Base-by-base conservation (phyloP, 768 basidiomycete genomes). In the Suillus hirtellus region DNA sequence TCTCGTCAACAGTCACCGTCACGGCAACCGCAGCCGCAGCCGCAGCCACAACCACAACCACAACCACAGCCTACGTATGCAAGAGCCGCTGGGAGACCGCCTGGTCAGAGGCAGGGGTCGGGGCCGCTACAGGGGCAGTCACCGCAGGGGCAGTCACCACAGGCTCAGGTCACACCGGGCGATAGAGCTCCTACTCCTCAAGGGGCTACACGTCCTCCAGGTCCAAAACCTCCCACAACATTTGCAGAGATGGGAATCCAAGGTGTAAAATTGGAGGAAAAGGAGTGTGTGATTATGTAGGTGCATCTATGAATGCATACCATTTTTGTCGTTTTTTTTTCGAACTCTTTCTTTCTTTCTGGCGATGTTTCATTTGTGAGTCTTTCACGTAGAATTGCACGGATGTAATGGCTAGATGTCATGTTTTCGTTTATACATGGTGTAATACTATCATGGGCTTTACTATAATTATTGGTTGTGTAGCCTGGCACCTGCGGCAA, bases 221-320 rank as follows among this genome's bases (percentile, higher is more conserved):
- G 27, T 37, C 50, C 62, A 19, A 77, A 70, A 60, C 82, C 87
- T 1, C 85, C 91, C 1, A 81, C 88, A 70, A 95, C 94, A 50
- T 96, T 97, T 77, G 91, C 89, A 24, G 95, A 96, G 80, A 95
- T 97, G 95, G 95, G 95, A 0, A 89, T 95, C 70, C 84, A 88
- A 38, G 88, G 89, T 14, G 85, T 82, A 34, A 92, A 90, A 70
- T 84, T 86, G 50, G 87, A 94, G 70, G 85, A 92, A 6, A 88
- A 94, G 75, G 89, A 93, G 0, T 96, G 95, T 79, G 77, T 92
- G 40, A 83, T 97, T 66, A 96, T 97, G 94, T 97, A 58, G 40
- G 40, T 42, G 9, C 24, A 37, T 58, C 55, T 21, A 24, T 6
- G 7, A 17, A 17, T 38, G 31, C 27, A 14, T n/a, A 40, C 56